A percentile compares a stretch with the other conserved stretches of the same genome.
phyloP scores from a whole-genome alignment of 1,284 basidiomycete species.

The Amylostereum areolatum region DNA sequence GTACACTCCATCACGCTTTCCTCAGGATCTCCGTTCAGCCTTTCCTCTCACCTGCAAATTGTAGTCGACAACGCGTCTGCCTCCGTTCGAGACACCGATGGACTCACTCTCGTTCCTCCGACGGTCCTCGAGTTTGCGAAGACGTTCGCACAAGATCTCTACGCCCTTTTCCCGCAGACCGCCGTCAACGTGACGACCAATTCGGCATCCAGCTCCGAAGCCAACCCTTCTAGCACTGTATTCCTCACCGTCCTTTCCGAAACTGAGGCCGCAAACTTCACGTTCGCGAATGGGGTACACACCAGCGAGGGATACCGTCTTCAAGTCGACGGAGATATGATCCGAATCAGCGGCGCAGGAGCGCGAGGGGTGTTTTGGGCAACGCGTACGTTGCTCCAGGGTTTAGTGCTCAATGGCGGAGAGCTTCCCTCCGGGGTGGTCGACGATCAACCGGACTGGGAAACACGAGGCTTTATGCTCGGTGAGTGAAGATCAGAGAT shows the following conservation, averaged over 20 bases:
- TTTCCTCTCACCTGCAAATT: constrained; percentile 13
- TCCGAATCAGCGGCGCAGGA: constrained; percentile 24
- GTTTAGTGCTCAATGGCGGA: constrained; percentile 17
- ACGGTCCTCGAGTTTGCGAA: constrained; percentile 25
- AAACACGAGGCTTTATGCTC: constrained; percentile 33
- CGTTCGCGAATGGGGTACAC: constrained; percentile 24
- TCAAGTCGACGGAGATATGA: constrained; percentile 16
- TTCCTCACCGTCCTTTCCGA: constrained; percentile 19
- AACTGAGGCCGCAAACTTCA: constrained; percentile 10
- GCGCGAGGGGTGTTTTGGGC: constrained; percentile 33
- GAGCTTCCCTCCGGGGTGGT: constrained; percentile 24
- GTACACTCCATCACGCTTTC: constrained; percentile 12
- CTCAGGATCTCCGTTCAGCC: constrained; percentile 8
- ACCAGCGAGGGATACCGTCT: constrained; percentile 31
- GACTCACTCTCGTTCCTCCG: constrained; percentile 27
- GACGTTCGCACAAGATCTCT: constrained; percentile 27
- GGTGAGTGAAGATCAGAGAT: too few species aligned
- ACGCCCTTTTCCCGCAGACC: constrained; percentile 14
- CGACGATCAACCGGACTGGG: constrained; percentile 30
- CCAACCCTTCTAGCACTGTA: too few species aligned
- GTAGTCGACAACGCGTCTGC: constrained; percentile 18
- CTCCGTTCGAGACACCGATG: constrained; percentile 13
- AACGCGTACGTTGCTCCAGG: constrained; percentile 29
- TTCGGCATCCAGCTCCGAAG: constrained; percentile 5
- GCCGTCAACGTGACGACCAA: constrained; percentile 13